Evolutionary conservation across 345 rosid genomes (phyloP).

Genomic region (Angophora floribunda): DNA sequence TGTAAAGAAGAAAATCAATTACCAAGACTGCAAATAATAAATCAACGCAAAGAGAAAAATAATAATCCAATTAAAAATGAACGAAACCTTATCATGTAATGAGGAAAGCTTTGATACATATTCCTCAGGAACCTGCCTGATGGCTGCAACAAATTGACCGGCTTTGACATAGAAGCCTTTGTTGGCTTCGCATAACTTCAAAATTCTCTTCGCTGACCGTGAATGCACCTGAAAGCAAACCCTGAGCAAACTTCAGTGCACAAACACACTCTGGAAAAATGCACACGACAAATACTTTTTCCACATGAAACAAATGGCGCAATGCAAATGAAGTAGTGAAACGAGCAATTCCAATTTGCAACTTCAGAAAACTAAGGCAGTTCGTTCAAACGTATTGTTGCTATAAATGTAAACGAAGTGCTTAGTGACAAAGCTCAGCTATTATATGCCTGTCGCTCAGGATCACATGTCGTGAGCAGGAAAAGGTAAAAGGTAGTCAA

Average conservation of each 20-base stretch:
- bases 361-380: neutral
- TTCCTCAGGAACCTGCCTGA: constrained; percentile 74
- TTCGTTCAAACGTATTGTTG: neutral
- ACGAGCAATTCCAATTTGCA: neutral
- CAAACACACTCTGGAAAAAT: neutral
- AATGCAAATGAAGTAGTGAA: neutral
- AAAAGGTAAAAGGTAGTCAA: neutral
- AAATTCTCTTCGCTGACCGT: constrained; percentile 68
- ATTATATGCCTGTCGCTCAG: neutral
- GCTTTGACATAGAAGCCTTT: constrained; percentile 91
- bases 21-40: neutral
- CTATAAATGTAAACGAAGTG: neutral
- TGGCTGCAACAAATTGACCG: constrained; percentile 74
- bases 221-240: constrained; percentile 46
- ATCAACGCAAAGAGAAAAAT: neutral
- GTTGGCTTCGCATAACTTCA: constrained; percentile 58
- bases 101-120: constrained; percentile 61
- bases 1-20: neutral
- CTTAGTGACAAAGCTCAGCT: neutral
- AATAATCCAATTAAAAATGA: neutral
- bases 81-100: constrained; percentile 65
- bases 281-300: neutral
- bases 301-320: neutral
- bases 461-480: neutral
- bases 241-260: neutral